Conservation (phyloP, 306 rosid species). For the Ammopiptanthus mongolicus region DNA sequence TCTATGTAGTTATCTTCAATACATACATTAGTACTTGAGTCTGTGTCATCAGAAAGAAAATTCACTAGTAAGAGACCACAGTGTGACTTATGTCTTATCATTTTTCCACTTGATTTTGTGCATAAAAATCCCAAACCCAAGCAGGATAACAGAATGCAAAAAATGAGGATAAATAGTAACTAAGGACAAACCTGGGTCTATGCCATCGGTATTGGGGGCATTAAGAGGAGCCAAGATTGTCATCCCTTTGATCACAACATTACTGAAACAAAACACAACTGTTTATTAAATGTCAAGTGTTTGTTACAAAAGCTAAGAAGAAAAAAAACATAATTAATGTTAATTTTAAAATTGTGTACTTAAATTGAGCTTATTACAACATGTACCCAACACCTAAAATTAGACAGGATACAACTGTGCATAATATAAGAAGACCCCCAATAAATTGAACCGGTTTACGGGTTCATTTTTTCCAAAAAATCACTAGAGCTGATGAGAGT, state of each 20-base stretch:
- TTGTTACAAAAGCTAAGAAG: constrained; percentile 12
- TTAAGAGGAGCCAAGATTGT: constrained; percentile 91
- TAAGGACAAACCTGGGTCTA: constrained; percentile 72
- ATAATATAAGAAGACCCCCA: neutral
- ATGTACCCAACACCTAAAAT: neutral
- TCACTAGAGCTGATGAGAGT: neutral
- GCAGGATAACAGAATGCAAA: neutral
- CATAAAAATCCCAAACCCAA: neutral
- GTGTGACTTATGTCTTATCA: neutral
- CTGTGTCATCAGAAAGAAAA: constrained; percentile 35
- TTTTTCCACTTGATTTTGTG: neutral
- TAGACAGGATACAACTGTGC: neutral
- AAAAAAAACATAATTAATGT: neutral
- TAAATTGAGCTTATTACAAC: neutral
- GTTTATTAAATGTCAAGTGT: neutral
- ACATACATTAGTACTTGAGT: constrained; percentile 77
- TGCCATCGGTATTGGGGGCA: constrained; percentile 95
- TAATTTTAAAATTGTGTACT: neutral
- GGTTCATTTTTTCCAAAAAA: neutral
- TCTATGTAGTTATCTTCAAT: constrained; percentile 92
- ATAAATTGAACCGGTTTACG: neutral
- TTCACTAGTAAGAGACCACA: neutral
- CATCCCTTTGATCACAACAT: constrained; percentile 89
- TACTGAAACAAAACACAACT: constrained; percentile 50
- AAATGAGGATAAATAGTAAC: neutral